Evolutionary conservation across 495 filamentous ascomycete genomes (phyloP).

Genomic region (Aspergillus hancockii): DNA sequence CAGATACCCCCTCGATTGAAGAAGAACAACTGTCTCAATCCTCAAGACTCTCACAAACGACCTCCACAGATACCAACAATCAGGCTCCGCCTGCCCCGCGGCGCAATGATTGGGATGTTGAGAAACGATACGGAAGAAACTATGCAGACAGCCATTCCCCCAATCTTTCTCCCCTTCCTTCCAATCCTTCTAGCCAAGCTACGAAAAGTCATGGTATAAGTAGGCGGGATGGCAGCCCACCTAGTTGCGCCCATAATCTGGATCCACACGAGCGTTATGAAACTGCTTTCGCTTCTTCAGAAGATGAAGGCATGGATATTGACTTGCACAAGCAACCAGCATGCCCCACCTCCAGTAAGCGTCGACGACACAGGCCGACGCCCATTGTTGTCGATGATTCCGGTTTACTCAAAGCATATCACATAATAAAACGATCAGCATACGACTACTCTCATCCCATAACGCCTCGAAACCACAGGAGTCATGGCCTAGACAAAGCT

Average conservation of each 20-base stretch:
- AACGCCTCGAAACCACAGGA: conserved; percentile 30
- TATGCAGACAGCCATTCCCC: conserved; percentile 33
- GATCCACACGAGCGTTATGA: conserved; percentile 24
- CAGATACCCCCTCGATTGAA: conserved; percentile 5
- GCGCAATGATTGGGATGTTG: background rate
- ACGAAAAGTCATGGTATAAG: conserved; percentile 8
- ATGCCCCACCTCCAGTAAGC: conserved; percentile 15
- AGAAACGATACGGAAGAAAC: conserved; percentile 19
- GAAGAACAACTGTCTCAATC: conserved; percentile 4
- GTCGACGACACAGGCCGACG: conserved; percentile 14
- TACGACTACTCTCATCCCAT: conserved; percentile 15
- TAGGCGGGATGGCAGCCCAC: conserved; percentile 25
- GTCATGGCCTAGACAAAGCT: conserved; percentile 21
- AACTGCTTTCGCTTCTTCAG: conserved; percentile 44
- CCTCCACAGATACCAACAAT: background rate
- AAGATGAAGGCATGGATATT: conserved; percentile 40
- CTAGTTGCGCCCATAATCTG: conserved; percentile 16
- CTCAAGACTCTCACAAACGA: background rate
- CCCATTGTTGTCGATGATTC: conserved; percentile 17
- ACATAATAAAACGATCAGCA: conserved; percentile 10
- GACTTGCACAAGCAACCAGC: conserved; percentile 3
- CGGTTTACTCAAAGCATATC: conserved; percentile 6
- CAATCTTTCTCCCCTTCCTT: conserved; percentile 31
- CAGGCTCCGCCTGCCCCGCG: background rate
- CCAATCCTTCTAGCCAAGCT: conserved; percentile 23